Conservation (phyloP, 2,329 filamentous ascomycete species). For the Colletotrichum sp. region DNA sequence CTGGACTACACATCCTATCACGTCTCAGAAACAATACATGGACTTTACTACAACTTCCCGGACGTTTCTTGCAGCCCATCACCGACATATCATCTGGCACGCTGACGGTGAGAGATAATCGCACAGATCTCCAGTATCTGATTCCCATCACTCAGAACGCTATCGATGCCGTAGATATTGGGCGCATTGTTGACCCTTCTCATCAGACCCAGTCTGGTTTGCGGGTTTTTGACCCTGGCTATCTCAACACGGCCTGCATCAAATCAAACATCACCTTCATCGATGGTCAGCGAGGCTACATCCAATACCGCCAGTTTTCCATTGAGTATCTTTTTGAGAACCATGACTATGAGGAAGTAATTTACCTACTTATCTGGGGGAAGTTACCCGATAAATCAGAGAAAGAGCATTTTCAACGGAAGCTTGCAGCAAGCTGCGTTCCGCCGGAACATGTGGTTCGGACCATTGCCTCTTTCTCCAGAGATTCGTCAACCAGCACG, state of each 20-base stretch:
- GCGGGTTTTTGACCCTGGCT: neutral
- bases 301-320: constrained; percentile 36
- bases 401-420: constrained; percentile 23
- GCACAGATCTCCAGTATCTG: neutral
- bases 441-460: neutral
- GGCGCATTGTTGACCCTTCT: neutral
- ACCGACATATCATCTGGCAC: neutral
- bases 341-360: constrained; percentile 28
- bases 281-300: constrained; percentile 35
- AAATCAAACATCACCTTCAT: constrained; percentile 30
- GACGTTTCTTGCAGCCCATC: neutral
- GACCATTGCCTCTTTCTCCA: constrained; percentile 18
- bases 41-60: neutral
- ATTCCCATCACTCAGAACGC: neutral
- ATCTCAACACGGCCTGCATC: neutral
- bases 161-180: neutral
- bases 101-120: neutral
- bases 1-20: neutral
- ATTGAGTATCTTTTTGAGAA: constrained; percentile 27
- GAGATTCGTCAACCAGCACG: constrained; percentile 36
- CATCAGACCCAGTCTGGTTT: neutral
- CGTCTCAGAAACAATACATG: neutral
- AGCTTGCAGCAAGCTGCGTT: neutral
- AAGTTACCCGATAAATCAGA: constrained; percentile 35
- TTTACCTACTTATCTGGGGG: constrained; percentile 43